A percentile compares a stretch with the other conserved stretches of the same genome.
Evolutionary conservation across 176 grass and related monocot genomes (phyloP).

Genomic region (Puya raimondii): DNA sequence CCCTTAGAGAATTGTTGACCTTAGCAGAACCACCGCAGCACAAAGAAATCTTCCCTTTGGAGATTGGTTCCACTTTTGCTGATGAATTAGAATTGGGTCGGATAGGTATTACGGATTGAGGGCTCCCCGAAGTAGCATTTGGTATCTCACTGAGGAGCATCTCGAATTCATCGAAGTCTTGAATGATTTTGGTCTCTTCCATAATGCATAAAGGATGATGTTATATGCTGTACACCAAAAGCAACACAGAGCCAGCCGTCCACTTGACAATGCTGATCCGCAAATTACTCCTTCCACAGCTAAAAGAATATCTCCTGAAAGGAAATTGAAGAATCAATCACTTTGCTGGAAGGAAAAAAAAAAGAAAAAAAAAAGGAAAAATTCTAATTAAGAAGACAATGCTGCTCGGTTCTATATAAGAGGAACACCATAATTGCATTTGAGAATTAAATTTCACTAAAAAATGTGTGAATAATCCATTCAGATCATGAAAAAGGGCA

Average conservation of each 20-base stretch:
- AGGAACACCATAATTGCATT: no score
- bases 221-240: not conserved
- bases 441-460: no score
- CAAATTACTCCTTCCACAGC: conserved; percentile 17
- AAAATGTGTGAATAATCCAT: no score
- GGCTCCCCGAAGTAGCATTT: conserved; percentile 2
- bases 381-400: not conserved
- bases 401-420: no score
- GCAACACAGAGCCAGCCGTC: not conserved
- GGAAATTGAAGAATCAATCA: conserved; percentile 11
- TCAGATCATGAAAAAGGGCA: no score
- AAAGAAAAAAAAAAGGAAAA: not conserved
- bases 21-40: not conserved
- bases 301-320: not conserved
- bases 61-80: not conserved
- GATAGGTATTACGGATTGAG: not conserved
- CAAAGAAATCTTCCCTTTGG: not conserved
- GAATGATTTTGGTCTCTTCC: conserved; percentile 16
- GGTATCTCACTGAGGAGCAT: conserved; percentile 3
- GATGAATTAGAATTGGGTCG: not conserved
- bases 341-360: conserved; percentile 6
- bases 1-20: not conserved
- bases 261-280: conserved; percentile 36
- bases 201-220: conserved; percentile 22
- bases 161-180: not conserved